phyloP scores from a whole-genome alignment of 2,329 filamentous ascomycete species.

The Amesomyces nigricolor region DNA sequence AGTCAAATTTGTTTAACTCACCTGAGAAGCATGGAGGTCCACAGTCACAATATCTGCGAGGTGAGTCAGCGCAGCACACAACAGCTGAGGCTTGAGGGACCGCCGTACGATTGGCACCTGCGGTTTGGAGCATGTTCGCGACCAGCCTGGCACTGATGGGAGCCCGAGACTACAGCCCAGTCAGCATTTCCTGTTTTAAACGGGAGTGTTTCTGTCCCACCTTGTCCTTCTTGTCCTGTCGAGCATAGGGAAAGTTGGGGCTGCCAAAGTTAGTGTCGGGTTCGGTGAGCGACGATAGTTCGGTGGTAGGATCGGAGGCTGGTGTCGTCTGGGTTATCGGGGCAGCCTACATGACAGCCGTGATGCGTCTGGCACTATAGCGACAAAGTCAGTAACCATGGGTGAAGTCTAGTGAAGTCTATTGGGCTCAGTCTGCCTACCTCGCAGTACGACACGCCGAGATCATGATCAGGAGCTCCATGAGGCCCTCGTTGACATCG shows the following conservation, averaged over 20 bases:
- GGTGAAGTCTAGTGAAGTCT: not conserved
- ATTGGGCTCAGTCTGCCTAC: conserved; percentile 7
- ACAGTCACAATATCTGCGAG: conserved; percentile 69
- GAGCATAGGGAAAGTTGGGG: conserved; percentile 92
- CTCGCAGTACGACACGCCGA: conserved; percentile 74
- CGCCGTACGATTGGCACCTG: conserved; percentile 71
- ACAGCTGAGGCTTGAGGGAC: not conserved
- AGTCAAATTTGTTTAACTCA: conserved; percentile 4
- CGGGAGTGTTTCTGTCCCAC: not conserved
- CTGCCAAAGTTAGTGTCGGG: conserved; percentile 21
- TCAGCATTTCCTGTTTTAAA: not conserved
- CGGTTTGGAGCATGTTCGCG: conserved; percentile 95
- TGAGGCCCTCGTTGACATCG: conserved; percentile 95
- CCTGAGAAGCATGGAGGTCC: conserved; percentile 86
- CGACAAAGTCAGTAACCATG: conserved; percentile 11
- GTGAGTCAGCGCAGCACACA: not conserved
- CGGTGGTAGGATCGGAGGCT: not conserved
- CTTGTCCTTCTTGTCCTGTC: conserved; percentile 94
- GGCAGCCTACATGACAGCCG: conserved; percentile 62
- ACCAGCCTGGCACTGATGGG: conserved; percentile 94
- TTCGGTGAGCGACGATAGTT: not conserved
- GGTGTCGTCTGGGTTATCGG: not conserved
- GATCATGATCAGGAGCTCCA: conserved; percentile 98
- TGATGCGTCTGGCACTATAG: conserved; percentile 70
- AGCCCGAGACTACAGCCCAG: conserved; percentile 64